These are phyloP conservation scores for Farysia itapuensis DNA, from an alignment of 1,284 basidiomycete genomes.

Conservation along the genomic window DNA sequence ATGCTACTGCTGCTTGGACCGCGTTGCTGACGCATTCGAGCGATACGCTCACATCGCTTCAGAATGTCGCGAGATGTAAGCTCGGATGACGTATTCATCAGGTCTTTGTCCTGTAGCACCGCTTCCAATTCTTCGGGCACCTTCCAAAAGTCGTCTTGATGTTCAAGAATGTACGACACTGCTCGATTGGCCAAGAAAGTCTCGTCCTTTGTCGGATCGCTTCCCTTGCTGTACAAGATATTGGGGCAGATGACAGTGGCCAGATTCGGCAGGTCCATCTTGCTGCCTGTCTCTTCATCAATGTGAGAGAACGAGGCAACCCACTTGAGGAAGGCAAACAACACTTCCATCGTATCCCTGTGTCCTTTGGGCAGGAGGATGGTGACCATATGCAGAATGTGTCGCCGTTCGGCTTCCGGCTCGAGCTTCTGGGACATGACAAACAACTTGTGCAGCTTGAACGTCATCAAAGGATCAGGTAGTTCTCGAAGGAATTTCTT, in stretches of 20 bases:
- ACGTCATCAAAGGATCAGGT: slow-evolving; percentile 93
- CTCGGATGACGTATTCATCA: slow-evolving; percentile 50
- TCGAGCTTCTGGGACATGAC: slow-evolving; percentile 83
- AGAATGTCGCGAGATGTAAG: slow-evolving; percentile 51
- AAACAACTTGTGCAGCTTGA: slow-evolving; percentile 85
- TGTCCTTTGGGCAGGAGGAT: slow-evolving; percentile 87
- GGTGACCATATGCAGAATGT: slow-evolving; percentile 82
- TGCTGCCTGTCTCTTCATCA: slow-evolving; percentile 95
- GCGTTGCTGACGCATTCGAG: slow-evolving; percentile 23
- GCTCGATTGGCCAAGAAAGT: slow-evolving; percentile 81
- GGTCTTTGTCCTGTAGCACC: slow-evolving; percentile 52
- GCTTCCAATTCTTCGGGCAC: slow-evolving; percentile 53
- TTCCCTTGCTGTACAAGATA: slow-evolving; percentile 81
- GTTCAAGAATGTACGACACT: slow-evolving; percentile 71
- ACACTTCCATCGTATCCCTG: slow-evolving; percentile 93
- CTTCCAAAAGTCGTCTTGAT: slow-evolving; percentile 80
- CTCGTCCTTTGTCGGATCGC: slow-evolving; percentile 86
- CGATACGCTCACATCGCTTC: slow-evolving; percentile 54
- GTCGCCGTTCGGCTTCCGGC: slow-evolving; percentile 75
- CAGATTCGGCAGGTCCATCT: slow-evolving; percentile 95
- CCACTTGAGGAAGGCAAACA: slow-evolving; percentile 99
- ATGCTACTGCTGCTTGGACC: slow-evolving; percentile 23
- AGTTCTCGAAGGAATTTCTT: slow-evolving; percentile 97
- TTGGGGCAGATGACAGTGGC: slow-evolving; percentile 98
- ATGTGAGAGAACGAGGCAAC: slow-evolving; percentile 98